Evolutionary conservation across 441 rosid species (phyloP).

Genomic region (Flueggea neowawraea): DNA sequence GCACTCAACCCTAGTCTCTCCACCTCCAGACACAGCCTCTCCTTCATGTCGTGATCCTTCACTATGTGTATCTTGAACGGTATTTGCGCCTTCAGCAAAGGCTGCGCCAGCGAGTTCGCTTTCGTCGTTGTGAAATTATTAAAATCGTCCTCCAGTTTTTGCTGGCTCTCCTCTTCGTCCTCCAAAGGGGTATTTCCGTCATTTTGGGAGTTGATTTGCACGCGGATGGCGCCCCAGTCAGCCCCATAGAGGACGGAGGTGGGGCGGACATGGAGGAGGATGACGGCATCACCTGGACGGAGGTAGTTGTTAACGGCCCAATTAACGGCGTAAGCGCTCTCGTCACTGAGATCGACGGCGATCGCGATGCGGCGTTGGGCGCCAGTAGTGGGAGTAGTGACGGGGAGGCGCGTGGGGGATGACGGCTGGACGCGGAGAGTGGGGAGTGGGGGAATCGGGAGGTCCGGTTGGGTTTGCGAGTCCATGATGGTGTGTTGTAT

Average conservation of each 20-base stretch:
- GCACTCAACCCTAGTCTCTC: conserved; percentile 80
- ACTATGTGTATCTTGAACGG: conserved; percentile 82
- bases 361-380: conserved; percentile 66
- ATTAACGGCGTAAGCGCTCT: conserved; percentile 70
- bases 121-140: conserved; percentile 59
- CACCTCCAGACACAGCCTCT: conserved; percentile 81
- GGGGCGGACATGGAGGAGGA: conserved; percentile 68
- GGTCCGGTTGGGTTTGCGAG: conserved; percentile 13
- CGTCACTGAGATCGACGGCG: conserved; percentile 83
- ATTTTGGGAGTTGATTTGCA: conserved; percentile 12
- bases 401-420: conserved; percentile 45
- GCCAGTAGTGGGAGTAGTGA: conserved; percentile 29
- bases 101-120: conserved; percentile 57
- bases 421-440: conserved; percentile 52
- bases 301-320: conserved; percentile 84
- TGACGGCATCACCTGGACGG: conserved; percentile 69
- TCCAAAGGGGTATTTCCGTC: neutral
- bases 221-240: conserved; percentile 76
- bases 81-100: conserved; percentile 45
- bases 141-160: conserved; percentile 66
- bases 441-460: conserved; percentile 23
- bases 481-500: too few relatives aligned
- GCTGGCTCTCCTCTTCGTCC: conserved; percentile 35
- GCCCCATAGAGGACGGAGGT: conserved; percentile 79
- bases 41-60: conserved; percentile 88